Evolutionary conservation across 192 early-diverging fungal species (phyloP), one percentile per base, ranked within the genome.

Genomic region (Pecoramyces ruminantium): DNA sequence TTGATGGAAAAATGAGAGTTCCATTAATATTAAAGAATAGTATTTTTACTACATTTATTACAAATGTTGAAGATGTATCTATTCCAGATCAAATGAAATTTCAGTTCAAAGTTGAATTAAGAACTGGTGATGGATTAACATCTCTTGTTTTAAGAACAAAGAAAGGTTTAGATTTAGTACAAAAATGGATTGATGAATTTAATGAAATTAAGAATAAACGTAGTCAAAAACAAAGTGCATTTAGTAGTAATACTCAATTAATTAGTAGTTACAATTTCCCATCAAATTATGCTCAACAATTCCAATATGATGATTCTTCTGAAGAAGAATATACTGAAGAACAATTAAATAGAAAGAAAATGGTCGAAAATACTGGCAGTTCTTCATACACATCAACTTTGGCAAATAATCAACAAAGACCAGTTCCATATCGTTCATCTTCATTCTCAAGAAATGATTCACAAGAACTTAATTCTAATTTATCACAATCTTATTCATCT

Each of bases 31-130:
- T 98, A 18, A 95, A 93, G 82, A 96, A 96, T 38, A 91, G 93
- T 51, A 97, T 99, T 82, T 94, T 91, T 82, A 88, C 96, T 81
- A 90, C 88, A 81, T 92, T 91, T 80, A 96, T 99, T 80, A 86
- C 89, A 77, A 86, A 88, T 78, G 89, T 96, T 30, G 86, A 88
- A 77, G 90, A 96, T 82, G 90, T 88, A n/a, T 90, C 86, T 13
- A 82, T 82, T 6, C 80, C 85, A 1, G 82, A 39, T 3, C 79
- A 77, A 67, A 84, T 85, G 38, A 29, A 78, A 21, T 90, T 88
- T 6, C 51, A 67, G n/a, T 67, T 67, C n/a, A 67, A 67, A 9
- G 2, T 67, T 67, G 51, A 67, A n/a, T n/a, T 67, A n/a, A n/a
- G 17, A 51, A 21, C 42, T 67, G 13, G 42, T 51, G 51, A 67